Base-by-base conservation (phyloP, 2,329 filamentous ascomycete species). In the Hortaea sp. region DNA sequence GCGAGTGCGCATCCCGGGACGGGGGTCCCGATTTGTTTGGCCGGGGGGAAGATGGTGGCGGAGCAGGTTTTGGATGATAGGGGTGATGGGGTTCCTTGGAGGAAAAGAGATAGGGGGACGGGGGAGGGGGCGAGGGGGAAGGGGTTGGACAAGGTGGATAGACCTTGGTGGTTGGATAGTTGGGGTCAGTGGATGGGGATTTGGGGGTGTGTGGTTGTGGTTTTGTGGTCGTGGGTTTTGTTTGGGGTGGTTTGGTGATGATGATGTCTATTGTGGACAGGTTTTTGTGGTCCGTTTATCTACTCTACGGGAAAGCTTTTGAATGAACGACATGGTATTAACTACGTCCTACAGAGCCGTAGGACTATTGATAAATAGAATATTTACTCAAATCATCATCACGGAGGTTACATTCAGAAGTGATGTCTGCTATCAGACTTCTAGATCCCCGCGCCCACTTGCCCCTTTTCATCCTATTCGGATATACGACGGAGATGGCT, bases 1-100 rank as follows among this genome's bases (percentile, higher is more conserved):
- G 84, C 84, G 1, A 83, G 78, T 57, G 84, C 83, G 13, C 84
- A 88, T 66, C 84, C 84, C 0, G 84, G 84, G 1, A 87, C 84
- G 0, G 84, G 84, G 0, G 84, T 88, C 13, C 84, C 84, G 3
- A 84, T 88, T 46, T 80, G 82, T 28, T 66, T 87, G 7, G 82
- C 82, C 0, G 83, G 84, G 0, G 78, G 79, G 6, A 83, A 79
- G 61, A 72, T 87, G 45, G 76, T 77, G 0, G 69, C 66, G 6
- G 73, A 74, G 55, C 72, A 79, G 61, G 68, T 79, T 5, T 53
- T 77, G 9, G 58, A 62, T 45, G 63, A 69, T 58, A 49, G 59
- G 49, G 55, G n/a, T n/a, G 54, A 20, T 61, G 68, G 51, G 9
- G 61, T 69, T 35, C 70, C 72, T 9, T 74, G 71, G 71, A 45